Conservation (phyloP, 805 yeast species). For the Osmozyma mogii region DNA sequence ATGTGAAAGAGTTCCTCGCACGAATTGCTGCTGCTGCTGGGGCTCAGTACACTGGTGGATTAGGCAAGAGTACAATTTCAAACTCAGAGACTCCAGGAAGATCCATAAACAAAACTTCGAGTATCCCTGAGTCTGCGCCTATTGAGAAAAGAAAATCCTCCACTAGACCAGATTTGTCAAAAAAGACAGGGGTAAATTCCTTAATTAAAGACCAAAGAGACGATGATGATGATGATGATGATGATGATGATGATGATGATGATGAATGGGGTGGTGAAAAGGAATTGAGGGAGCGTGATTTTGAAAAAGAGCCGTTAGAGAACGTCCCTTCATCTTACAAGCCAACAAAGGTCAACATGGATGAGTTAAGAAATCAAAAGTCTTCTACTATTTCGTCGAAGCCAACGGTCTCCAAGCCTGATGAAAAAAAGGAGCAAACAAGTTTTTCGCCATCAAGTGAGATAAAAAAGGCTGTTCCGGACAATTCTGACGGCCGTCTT, state of each 20-base stretch:
- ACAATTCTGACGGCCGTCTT: constrained; percentile 43
- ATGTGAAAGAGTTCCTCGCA: constrained; percentile 63
- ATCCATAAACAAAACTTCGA: too few species aligned
- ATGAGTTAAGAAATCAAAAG: constrained; percentile 43
- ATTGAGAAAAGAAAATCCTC: too few species aligned
- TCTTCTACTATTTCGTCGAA: constrained; percentile 38
- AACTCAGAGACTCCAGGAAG: too few species aligned
- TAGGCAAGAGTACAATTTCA: too few species aligned
- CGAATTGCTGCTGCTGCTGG: constrained; percentile 90
- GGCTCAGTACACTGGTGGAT: constrained; percentile 66
- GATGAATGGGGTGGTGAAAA: constrained; percentile 73
- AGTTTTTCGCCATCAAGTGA: too few species aligned
- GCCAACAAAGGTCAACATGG: constrained; percentile 57
- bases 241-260: constrained; percentile 23
- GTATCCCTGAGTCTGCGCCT: too few species aligned
- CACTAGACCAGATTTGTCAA: too few species aligned
- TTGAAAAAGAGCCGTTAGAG: constrained; percentile 41
- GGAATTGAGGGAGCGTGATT: constrained; percentile 48
- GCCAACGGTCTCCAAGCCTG: constrained; percentile 10
- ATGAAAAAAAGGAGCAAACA: constrained; percentile 22
- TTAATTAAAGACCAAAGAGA: too few species aligned
- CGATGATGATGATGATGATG: too few species aligned
- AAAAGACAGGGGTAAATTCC: too few species aligned
- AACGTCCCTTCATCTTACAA: constrained; percentile 55
- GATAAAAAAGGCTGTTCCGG: constrained; percentile 9